Conservation (phyloP, 2,329 filamentous ascomycete genomes). For the Dothideomycetes sp. region DNA sequence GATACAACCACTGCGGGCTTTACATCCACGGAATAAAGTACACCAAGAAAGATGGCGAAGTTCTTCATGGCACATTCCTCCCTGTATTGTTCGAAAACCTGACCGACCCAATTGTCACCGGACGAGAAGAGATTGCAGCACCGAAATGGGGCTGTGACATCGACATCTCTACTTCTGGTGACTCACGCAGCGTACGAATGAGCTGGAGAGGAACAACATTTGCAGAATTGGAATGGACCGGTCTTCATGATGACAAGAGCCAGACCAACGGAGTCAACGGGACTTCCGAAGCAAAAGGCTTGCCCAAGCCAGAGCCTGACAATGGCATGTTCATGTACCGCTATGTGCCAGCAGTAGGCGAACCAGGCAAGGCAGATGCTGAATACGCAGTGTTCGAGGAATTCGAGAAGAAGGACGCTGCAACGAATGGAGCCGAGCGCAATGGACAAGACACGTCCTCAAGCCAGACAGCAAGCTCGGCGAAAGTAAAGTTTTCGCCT, state of each 20-base stretch:
- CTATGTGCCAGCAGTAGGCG: constrained; percentile 49
- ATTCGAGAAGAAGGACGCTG: constrained; percentile 25
- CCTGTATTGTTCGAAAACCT: constrained; percentile 49
- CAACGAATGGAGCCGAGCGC: constrained; percentile 21
- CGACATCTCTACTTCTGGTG: constrained; percentile 16
- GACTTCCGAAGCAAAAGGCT: constrained; percentile 7
- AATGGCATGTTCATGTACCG: constrained; percentile 46
- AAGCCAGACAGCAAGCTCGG: constrained; percentile 29
- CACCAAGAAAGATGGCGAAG: constrained; percentile 38
- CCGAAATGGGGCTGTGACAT: constrained; percentile 36
- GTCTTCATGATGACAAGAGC: constrained; percentile 17
- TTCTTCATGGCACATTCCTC: constrained; percentile 43
- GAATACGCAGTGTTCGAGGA: constrained; percentile 43
- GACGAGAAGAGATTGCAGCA: constrained; percentile 51
- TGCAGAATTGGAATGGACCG: constrained; percentile 24
- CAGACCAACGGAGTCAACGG: constrained; percentile 5
- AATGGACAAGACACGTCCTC: background rate
- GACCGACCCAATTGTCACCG: constrained; percentile 49
- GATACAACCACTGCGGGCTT: constrained; percentile 49
- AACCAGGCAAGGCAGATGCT: constrained; percentile 43
- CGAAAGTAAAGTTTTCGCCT: constrained; percentile 40
- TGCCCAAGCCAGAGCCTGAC: constrained; percentile 25
- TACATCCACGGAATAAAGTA: constrained; percentile 55
- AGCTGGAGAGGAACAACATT: constrained; percentile 31
- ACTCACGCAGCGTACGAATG: constrained; percentile 15